phyloP scores from a whole-genome alignment of 2,329 filamentous ascomycete species.

The Talaromyces islandicus region DNA sequence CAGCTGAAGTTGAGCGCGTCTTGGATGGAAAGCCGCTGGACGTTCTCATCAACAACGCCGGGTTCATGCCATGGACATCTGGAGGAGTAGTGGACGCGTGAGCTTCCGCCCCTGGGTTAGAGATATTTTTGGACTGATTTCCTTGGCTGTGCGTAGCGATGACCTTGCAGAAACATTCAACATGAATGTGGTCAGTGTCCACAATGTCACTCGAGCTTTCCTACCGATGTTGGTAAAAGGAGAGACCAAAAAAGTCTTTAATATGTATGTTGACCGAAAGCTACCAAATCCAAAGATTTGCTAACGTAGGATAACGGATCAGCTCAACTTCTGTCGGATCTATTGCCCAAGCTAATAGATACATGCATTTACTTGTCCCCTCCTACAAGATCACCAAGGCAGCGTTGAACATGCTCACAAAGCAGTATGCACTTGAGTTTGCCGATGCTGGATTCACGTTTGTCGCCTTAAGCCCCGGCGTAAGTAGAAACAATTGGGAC shows the following conservation, averaged over 20 bases:
- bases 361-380: conserved; percentile 20
- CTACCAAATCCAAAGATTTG: not conserved
- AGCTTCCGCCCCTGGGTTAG: not conserved
- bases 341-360: conserved; percentile 21
- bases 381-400: conserved; percentile 45
- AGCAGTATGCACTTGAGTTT: conserved; percentile 24
- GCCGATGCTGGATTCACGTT: conserved; percentile 25
- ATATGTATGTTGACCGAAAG: conserved; percentile 27
- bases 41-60: conserved; percentile 6
- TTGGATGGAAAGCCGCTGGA: not conserved
- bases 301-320: conserved; percentile 5
- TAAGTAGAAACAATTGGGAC: conserved; percentile 22
- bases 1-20: not conserved
- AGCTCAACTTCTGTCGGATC: conserved; percentile 38
- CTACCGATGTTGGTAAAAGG: conserved; percentile 29
- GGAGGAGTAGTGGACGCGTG: not conserved
- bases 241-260: conserved; percentile 36
- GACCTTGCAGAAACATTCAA: conserved; percentile 23
- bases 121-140: conserved; percentile 2
- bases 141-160: conserved; percentile 10
- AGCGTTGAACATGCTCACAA: conserved; percentile 43
- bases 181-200: conserved; percentile 35
- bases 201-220: conserved; percentile 30
- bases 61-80: not conserved
- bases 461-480: conserved; percentile 31